Evolutionary conservation across 2,329 filamentous ascomycete species (phyloP).

Genomic region (Epichloe sylvatica): DNA sequence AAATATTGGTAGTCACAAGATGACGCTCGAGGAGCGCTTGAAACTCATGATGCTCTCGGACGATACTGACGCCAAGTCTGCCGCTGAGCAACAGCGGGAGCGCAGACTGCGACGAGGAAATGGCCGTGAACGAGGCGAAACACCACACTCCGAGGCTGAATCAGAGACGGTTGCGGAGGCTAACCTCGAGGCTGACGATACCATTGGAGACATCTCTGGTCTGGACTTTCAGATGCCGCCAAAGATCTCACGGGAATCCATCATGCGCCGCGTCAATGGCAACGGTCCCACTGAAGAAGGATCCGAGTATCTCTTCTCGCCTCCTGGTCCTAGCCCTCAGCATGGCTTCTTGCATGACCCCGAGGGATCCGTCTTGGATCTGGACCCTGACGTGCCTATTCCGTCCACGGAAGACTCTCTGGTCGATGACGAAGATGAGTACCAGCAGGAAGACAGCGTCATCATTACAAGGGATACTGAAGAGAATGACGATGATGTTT

Average conservation of each 20-base stretch:
- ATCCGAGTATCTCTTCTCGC: conserved; percentile 51
- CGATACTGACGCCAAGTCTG: conserved; percentile 41
- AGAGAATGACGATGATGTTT: conserved; percentile 48
- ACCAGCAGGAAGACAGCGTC: conserved; percentile 43
- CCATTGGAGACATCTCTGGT: conserved; percentile 44
- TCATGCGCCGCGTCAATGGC: conserved; percentile 73
- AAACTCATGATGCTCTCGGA: conserved; percentile 79
- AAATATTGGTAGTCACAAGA: conserved; percentile 57
- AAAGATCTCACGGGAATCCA: conserved; percentile 85
- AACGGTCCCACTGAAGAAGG: conserved; percentile 40
- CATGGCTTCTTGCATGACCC: conserved; percentile 31
- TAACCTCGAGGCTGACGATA: conserved; percentile 41
- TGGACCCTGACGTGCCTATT: conserved; percentile 82
- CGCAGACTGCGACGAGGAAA: conserved; percentile 52
- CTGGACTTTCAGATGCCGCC: conserved; percentile 55
- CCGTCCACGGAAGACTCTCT: conserved; percentile 67
- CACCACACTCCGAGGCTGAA: conserved; percentile 26
- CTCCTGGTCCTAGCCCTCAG: conserved; percentile 43
- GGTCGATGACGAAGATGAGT: conserved; percentile 37
- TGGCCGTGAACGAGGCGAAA: conserved; percentile 36
- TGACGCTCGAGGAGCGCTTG: conserved; percentile 76
- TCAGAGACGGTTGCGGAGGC: conserved; percentile 19
- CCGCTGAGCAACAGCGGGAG: conserved; percentile 53
- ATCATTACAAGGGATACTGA: conserved; percentile 54
- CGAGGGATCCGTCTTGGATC: conserved; percentile 10